Percentiles rank a stretch among this genome's conserved stretches.
Conservation (phyloP, 192 early-diverging fungal species). For the Coemansia sp. region DNA sequence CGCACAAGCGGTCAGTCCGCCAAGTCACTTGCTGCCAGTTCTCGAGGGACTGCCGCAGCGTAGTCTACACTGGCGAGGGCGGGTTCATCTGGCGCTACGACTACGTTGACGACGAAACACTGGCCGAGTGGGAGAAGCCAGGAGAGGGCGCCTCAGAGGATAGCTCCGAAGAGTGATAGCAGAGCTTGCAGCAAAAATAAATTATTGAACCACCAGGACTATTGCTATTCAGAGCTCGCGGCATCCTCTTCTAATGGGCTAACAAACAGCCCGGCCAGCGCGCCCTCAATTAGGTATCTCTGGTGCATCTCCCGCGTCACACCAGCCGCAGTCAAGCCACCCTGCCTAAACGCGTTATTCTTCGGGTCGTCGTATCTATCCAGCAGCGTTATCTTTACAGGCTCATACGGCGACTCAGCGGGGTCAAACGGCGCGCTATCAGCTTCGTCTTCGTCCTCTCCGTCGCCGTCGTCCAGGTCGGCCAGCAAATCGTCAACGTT, state of each 20-base stretch:
- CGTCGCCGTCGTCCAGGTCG: conserved; percentile 21
- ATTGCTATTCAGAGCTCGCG: neutral
- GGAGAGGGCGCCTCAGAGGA: conserved; percentile 31
- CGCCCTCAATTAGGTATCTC: conserved; percentile 45
- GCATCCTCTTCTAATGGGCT: conserved; percentile 13
- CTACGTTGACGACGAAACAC: conserved; percentile 70
- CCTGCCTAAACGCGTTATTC: conserved; percentile 38
- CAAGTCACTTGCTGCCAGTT: conserved; percentile 79
- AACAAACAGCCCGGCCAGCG: conserved; percentile 47
- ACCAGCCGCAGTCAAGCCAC: conserved; percentile 41
- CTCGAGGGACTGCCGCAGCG: conserved; percentile 67
- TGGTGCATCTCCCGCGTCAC: conserved; percentile 53
- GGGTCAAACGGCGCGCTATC: conserved; percentile 38
- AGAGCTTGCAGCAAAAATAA: neutral
- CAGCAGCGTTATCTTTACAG: conserved; percentile 25
- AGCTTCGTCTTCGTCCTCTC: conserved; percentile 19
- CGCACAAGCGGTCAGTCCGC: conserved; percentile 74
- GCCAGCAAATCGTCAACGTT: conserved; percentile 35
- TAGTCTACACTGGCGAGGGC: conserved; percentile 73
- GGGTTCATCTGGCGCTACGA: conserved; percentile 83
- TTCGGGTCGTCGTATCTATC: conserved; percentile 37
- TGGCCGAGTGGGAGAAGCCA: conserved; percentile 67
- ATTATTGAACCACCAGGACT: neutral
- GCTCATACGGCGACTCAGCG: conserved; percentile 44
- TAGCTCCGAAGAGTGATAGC: neutral